phyloP scores from a whole-genome alignment of 495 filamentous ascomycete species.

The Xylaria bambusicola region DNA sequence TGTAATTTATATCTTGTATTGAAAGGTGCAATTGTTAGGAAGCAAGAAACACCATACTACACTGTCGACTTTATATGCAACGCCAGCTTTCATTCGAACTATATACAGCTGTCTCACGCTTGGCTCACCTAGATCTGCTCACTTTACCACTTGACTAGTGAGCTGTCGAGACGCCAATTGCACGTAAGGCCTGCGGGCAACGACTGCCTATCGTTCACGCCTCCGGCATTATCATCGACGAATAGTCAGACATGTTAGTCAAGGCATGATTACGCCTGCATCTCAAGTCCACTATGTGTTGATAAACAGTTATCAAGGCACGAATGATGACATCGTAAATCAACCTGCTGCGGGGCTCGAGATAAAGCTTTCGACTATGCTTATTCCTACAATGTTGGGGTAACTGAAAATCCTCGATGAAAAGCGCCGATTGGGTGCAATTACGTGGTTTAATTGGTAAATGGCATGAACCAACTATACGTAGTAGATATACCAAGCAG shows the following conservation, averaged over 20 bases:
- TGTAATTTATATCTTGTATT: background rate
- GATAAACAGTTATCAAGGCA: slow-evolving; percentile 3
- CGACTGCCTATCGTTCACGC: background rate
- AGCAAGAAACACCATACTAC: background rate
- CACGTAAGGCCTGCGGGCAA: background rate
- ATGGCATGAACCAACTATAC: background rate
- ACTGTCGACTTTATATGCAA: background rate
- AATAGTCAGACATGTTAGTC: background rate
- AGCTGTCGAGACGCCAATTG: background rate
- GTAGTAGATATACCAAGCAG: background rate
- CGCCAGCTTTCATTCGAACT: background rate
- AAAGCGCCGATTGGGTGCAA: slow-evolving; percentile 1
- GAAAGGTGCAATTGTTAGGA: background rate
- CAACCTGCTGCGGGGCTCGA: background rate
- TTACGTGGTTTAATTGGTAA: slow-evolving; percentile 9
- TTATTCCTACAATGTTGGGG: background rate
- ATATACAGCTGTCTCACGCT: too few relatives aligned
- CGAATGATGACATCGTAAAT: slow-evolving; percentile 10
- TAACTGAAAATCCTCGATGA: background rate
- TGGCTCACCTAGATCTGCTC: too few relatives aligned
- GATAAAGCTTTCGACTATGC: slow-evolving; percentile 12
- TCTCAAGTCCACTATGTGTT: background rate
- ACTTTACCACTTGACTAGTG: background rate
- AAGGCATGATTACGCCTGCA: background rate
- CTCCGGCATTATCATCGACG: slow-evolving; percentile 7